phyloP scores from a whole-genome alignment of 1,284 basidiomycete species.

The Microbotryum saponariae region DNA sequence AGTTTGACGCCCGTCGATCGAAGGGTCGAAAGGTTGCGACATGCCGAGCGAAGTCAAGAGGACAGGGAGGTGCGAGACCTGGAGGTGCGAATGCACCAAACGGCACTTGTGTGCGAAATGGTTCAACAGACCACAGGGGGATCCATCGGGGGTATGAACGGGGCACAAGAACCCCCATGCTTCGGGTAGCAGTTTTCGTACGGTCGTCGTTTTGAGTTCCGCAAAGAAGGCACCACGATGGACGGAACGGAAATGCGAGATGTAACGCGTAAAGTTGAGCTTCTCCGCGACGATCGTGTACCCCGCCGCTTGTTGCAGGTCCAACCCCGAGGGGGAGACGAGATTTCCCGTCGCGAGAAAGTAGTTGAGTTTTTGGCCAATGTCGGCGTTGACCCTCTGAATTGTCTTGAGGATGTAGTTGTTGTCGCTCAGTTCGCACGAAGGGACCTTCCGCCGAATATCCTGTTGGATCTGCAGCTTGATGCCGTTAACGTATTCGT shows the following conservation, averaged over 20 bases:
- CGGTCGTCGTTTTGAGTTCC: conserved; percentile 95
- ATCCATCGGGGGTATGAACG: conserved; percentile 96
- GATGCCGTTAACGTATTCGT: conserved; percentile 76
- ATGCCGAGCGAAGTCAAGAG: conserved; percentile 86
- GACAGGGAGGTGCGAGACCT: conserved; percentile 68
- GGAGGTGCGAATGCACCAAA: conserved; percentile 71
- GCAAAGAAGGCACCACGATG: conserved; percentile 99
- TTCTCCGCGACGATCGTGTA: conserved; percentile 99
- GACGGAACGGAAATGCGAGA: conserved; percentile 96
- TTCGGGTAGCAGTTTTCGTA: conserved; percentile 93
- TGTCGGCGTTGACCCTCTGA: conserved; percentile 77
- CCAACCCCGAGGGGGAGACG: conserved; percentile 87
- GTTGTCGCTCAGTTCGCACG: conserved; percentile 77
- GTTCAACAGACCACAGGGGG: conserved; percentile 95
- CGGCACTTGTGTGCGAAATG: conserved; percentile 92
- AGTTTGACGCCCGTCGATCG: conserved; percentile 69
- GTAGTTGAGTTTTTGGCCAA: conserved; percentile 81
- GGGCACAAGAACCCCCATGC: conserved; percentile 99
- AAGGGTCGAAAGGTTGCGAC: conserved; percentile 75
- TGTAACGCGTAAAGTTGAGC: conserved; percentile 96
- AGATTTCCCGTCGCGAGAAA: conserved; percentile 98
- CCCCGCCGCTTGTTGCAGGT: conserved; percentile 92
- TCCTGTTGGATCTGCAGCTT: conserved; percentile 67
- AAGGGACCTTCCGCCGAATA: conserved; percentile 60
- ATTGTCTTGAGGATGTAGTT: conserved; percentile 75